Evolutionary conservation across 805 yeast genomes (phyloP).

Genomic region (Yamadazyma philogaea): DNA sequence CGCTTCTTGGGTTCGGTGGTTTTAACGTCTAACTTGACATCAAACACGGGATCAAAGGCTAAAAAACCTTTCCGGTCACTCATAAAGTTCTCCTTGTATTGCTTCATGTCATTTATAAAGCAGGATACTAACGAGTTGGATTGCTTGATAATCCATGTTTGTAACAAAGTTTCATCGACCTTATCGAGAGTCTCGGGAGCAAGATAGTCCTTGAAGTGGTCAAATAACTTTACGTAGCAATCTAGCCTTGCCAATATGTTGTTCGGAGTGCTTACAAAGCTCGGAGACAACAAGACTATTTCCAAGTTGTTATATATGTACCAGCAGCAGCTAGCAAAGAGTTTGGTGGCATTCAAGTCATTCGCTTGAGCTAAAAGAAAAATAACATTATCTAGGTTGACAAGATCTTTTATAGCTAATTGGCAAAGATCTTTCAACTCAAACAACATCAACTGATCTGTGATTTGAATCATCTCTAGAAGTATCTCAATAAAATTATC

Average conservation of each 20-base stretch:
- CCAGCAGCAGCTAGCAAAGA: slow-evolving; percentile 64
- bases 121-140: slow-evolving; percentile 17
- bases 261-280: slow-evolving; percentile 26
- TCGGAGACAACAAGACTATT: slow-evolving; percentile 49
- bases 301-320: slow-evolving; percentile 66
- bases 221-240: slow-evolving; percentile 23
- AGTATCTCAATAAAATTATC: slow-evolving; percentile 50
- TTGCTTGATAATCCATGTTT: slow-evolving; percentile 21
- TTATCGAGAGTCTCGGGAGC: slow-evolving; percentile 18
- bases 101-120: slow-evolving; percentile 20
- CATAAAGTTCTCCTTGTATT: slow-evolving; percentile 32
- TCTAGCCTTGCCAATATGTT: slow-evolving; percentile 28
- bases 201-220: slow-evolving; percentile 21
- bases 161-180: background rate
- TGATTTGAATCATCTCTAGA: slow-evolving; percentile 55
- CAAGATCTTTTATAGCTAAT: slow-evolving; percentile 52
- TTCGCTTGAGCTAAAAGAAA: slow-evolving; percentile 54
- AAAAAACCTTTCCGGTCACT: slow-evolving; percentile 31
- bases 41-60: slow-evolving; percentile 36
- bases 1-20: slow-evolving; percentile 19
- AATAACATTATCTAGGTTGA: slow-evolving; percentile 58
- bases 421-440: slow-evolving; percentile 63
- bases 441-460: slow-evolving; percentile 62
- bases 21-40: slow-evolving; percentile 22
- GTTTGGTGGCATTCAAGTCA: slow-evolving; percentile 47